A percentile compares a stretch with the other conserved stretches of the same genome.
These are phyloP conservation scores for Arthrobotrys musiformis DNA, from an alignment of 2,329 filamentous ascomycete species.

Conservation along the genomic window DNA sequence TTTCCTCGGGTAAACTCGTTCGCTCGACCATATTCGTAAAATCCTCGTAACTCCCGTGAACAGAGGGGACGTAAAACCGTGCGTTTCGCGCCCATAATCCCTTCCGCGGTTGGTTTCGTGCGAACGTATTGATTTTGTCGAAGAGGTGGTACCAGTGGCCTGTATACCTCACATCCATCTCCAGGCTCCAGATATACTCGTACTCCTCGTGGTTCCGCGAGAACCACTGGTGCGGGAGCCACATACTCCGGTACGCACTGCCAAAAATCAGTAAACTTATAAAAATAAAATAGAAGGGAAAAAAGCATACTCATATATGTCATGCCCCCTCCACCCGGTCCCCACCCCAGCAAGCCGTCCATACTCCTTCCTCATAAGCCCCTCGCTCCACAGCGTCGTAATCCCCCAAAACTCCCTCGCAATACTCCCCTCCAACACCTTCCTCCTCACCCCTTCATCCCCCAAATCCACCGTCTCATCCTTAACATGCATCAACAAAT, in stretches of 20 bases:
- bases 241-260: slow-evolving; percentile 83
- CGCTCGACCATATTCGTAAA: slow-evolving; percentile 76
- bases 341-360: slow-evolving; percentile 89
- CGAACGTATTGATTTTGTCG: slow-evolving; percentile 75
- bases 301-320: slow-evolving; percentile 75
- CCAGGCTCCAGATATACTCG: slow-evolving; percentile 93
- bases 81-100: slow-evolving; percentile 83
- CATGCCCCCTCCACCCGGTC: slow-evolving; percentile 72
- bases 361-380: slow-evolving; percentile 91
- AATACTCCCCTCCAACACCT: slow-evolving; percentile 74
- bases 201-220: slow-evolving; percentile 88
- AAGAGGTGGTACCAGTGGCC: slow-evolving; percentile 85
- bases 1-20: slow-evolving; percentile 66
- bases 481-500: slow-evolving; percentile 86
- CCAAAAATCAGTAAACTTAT: neutral
- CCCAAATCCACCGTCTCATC: slow-evolving; percentile 80
- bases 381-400: slow-evolving; percentile 91
- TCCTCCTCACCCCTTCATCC: slow-evolving; percentile 74
- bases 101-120: slow-evolving; percentile 78
- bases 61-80: slow-evolving; percentile 79
- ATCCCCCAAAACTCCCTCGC: slow-evolving; percentile 89
- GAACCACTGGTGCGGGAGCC: slow-evolving; percentile 96
- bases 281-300: neutral
- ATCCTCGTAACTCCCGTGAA: slow-evolving; percentile 82
- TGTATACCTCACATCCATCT: slow-evolving; percentile 91